Evolutionary conservation across 2,329 filamentous ascomycete species (phyloP).

Genomic region (Aspergillus versicolor): DNA sequence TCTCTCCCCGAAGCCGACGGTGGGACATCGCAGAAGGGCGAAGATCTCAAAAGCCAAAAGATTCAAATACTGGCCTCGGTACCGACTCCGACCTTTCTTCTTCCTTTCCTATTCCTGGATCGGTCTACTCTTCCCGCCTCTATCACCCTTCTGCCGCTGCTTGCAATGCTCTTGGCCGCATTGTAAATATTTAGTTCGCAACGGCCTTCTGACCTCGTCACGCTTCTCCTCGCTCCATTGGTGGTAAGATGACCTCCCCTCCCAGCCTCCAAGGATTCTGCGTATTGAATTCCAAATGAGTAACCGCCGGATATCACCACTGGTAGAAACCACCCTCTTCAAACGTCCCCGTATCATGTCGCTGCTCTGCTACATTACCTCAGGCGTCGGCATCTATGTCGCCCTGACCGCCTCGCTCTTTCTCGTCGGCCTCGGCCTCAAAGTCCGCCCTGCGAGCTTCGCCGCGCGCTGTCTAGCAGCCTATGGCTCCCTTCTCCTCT

Average conservation of each 20-base stretch:
- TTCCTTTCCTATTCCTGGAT: not conserved
- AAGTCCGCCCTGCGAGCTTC: constrained; percentile 46
- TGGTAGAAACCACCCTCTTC: not conserved
- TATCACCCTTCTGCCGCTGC: not conserved
- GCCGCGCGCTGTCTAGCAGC: constrained; percentile 47
- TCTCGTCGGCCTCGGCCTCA: constrained; percentile 42
- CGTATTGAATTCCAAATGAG: not conserved
- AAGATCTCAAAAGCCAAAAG: constrained; percentile 1
- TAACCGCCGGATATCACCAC: not conserved
- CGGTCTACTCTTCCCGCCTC: constrained; percentile 7
- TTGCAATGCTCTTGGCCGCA: constrained; percentile 16
- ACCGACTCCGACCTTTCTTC: not conserved
- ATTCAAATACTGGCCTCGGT: not conserved
- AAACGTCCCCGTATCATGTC: constrained; percentile 50
- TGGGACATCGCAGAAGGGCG: constrained; percentile 3
- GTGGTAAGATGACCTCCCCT: constrained; percentile 1
- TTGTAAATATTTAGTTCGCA: constrained; percentile 11
- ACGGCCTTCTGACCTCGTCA: constrained; percentile 19
- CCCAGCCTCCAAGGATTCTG: not conserved
- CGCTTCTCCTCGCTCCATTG: constrained; percentile 7
- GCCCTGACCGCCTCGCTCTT: constrained; percentile 55
- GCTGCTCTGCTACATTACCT: constrained; percentile 58
- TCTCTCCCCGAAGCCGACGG: not conserved
- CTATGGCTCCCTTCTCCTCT: constrained; percentile 45
- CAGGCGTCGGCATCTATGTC: constrained; percentile 64